These are phyloP conservation scores for Neofusicoccum laricinum DNA, from an alignment of 2,329 filamentous ascomycete species.

Conservation along the genomic window DNA sequence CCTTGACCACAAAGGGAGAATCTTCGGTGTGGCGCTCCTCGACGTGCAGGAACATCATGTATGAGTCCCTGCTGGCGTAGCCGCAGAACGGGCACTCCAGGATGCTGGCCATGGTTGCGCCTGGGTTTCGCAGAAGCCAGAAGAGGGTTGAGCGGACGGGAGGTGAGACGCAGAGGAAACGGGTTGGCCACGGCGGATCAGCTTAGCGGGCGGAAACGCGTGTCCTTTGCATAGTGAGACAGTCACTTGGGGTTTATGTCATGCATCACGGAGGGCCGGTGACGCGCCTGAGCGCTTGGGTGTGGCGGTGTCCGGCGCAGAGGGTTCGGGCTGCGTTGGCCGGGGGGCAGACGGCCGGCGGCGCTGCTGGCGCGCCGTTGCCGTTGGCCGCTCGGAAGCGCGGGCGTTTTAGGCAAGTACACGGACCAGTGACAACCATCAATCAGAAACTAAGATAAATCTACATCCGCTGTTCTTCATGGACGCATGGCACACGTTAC, in stretches of 20 bases:
- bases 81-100: conserved; percentile 13
- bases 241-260: neutral
- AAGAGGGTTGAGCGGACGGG: neutral
- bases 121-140: neutral
- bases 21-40: conserved; percentile 39
- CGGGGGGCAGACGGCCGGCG: neutral
- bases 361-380: neutral
- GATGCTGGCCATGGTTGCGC: conserved; percentile 6
- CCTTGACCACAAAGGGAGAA: conserved; percentile 34
- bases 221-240: neutral
- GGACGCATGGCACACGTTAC: conserved; percentile 7
- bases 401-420: neutral
- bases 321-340: neutral
- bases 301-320: neutral
- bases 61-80: conserved; percentile 17
- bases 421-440: neutral
- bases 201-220: neutral
- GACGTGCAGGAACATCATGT: conserved; percentile 38
- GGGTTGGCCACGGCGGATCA: neutral
- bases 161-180: neutral
- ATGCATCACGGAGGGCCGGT: neutral
- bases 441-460: neutral
- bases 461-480: neutral
- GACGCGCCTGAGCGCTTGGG: neutral
- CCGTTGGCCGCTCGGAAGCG: neutral